A percentile compares a stretch with the other conserved stretches of the same genome.
Conservation (phyloP, 345 rosid genomes). For the Rhizophora mangle region DNA sequence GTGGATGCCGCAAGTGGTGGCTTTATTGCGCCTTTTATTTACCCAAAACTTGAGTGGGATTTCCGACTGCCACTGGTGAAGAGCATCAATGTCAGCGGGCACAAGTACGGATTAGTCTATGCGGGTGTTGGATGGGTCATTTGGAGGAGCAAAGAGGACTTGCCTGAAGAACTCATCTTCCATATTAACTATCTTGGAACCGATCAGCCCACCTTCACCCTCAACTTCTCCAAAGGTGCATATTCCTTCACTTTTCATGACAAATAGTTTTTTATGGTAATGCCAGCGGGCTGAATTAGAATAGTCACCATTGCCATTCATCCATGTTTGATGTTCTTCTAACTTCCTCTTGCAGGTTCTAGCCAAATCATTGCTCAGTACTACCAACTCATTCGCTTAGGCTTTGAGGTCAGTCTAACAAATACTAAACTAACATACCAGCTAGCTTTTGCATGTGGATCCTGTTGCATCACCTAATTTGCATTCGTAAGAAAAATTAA, state of each 20-base stretch:
- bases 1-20: slow-evolving; percentile 34
- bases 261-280: too few species aligned
- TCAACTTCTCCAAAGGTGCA: slow-evolving; percentile 32
- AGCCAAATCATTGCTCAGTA: slow-evolving; percentile 32
- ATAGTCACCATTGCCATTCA: too few species aligned
- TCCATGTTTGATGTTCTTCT: too few species aligned
- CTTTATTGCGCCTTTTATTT: slow-evolving; percentile 24
- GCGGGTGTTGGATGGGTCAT: slow-evolving; percentile 32
- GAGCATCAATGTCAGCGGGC: slow-evolving; percentile 33
- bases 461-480: too few species aligned
- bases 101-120: slow-evolving; percentile 27
- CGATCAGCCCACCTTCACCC: slow-evolving; percentile 31
- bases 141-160: slow-evolving; percentile 27
- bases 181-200: slow-evolving; percentile 31
- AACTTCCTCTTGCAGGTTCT: slow-evolving; percentile 15
- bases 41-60: slow-evolving; percentile 31
- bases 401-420: slow-evolving; percentile 19
- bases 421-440: background rate
- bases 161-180: slow-evolving; percentile 30
- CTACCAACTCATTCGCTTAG: slow-evolving; percentile 30
- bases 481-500: too few species aligned
- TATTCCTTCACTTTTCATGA: too few species aligned
- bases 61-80: slow-evolving; percentile 29
- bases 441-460: too few species aligned
- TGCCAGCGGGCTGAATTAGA: too few species aligned